These are phyloP conservation scores for Gossypium trilobum DNA, from an alignment of 441 rosid genomes.

Conservation along the genomic window DNA sequence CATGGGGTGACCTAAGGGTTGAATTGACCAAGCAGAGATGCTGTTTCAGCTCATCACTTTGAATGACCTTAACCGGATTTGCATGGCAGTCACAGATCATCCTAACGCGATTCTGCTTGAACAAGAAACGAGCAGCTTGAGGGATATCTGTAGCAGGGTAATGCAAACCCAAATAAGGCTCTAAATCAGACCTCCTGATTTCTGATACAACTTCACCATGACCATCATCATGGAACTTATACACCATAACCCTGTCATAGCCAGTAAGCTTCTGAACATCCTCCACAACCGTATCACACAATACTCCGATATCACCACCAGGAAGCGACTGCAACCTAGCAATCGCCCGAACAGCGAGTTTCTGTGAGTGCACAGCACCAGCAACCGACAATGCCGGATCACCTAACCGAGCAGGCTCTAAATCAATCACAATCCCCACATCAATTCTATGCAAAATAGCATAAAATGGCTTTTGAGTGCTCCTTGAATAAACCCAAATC, in stretches of 20 bases:
- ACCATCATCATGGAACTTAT: slow-evolving; percentile 74
- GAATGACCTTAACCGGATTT: slow-evolving; percentile 45
- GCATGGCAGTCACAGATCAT: slow-evolving; percentile 73
- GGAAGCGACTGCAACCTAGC: slow-evolving; percentile 73
- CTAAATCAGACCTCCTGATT: slow-evolving; percentile 67
- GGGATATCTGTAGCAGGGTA: slow-evolving; percentile 81
- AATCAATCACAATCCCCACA: slow-evolving; percentile 65
- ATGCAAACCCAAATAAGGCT: slow-evolving; percentile 76
- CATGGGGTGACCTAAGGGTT: slow-evolving; percentile 60
- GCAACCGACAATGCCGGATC: slow-evolving; percentile 59
- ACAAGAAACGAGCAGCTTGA: slow-evolving; percentile 71
- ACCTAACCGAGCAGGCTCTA: slow-evolving; percentile 57
- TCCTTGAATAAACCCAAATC: slow-evolving; percentile 47
- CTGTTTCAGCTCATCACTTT: slow-evolving; percentile 48
- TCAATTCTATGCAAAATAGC: slow-evolving; percentile 73
- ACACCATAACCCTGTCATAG: slow-evolving; percentile 78
- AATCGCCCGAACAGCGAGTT: slow-evolving; percentile 64
- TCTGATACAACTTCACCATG: slow-evolving; percentile 83
- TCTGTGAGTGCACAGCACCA: slow-evolving; percentile 75
- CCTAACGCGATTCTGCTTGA: slow-evolving; percentile 65
- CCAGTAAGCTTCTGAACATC: slow-evolving; percentile 73
- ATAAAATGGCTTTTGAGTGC: slow-evolving; percentile 49
- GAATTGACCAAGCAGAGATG: slow-evolving; percentile 70
- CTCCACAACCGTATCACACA: slow-evolving; percentile 76
- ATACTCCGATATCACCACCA: slow-evolving; percentile 57